Conservation (phyloP, 2,329 filamentous ascomycete species). For the Aureobasidium sp. region DNA sequence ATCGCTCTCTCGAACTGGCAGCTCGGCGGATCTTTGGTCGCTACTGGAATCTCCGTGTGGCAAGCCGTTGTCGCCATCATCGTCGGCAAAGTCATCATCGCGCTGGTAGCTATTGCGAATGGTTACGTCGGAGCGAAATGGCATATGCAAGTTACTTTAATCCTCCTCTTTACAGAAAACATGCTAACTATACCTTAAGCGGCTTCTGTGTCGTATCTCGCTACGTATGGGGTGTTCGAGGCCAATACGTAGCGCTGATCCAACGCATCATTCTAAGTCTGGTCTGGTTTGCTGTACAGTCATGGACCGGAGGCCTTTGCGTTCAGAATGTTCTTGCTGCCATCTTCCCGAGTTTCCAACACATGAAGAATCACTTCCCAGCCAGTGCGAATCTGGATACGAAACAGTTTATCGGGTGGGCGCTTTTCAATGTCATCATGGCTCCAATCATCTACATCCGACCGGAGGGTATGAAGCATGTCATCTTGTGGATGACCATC, state of each 20-base stretch:
- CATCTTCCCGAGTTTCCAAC: constrained; percentile 49
- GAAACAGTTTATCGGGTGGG: constrained; percentile 35
- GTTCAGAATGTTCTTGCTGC: constrained; percentile 44
- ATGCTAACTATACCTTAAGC: too few relatives aligned
- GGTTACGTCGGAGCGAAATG: constrained; percentile 44
- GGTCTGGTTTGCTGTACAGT: constrained; percentile 45
- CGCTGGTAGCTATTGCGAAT: constrained; percentile 49
- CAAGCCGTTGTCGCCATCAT: constrained; percentile 32
- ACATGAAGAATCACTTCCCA: constrained; percentile 44
- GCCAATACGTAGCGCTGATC: constrained; percentile 45
- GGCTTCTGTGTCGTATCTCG: constrained; percentile 48
- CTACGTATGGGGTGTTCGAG: constrained; percentile 48
- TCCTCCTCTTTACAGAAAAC: too few relatives aligned
- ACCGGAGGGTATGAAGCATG: constrained; percentile 32
- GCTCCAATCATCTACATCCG: constrained; percentile 36
- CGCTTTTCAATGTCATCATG: constrained; percentile 38
- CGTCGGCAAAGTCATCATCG: constrained; percentile 40
- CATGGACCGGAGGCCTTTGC: constrained; percentile 51
- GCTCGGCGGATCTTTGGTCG: constrained; percentile 29
- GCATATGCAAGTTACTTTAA: constrained; percentile 33
- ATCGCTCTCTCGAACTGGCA: constrained; percentile 30
- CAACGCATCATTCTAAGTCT: constrained; percentile 45
- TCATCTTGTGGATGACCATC: constrained; percentile 35
- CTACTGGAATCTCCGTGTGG: constrained; percentile 33
- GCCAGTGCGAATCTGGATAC: constrained; percentile 37